Percentiles rank a stretch among this genome's conserved stretches.
Evolutionary conservation across 768 basidiomycete genomes (phyloP).

Genomic region (Amanita jacksonii): DNA sequence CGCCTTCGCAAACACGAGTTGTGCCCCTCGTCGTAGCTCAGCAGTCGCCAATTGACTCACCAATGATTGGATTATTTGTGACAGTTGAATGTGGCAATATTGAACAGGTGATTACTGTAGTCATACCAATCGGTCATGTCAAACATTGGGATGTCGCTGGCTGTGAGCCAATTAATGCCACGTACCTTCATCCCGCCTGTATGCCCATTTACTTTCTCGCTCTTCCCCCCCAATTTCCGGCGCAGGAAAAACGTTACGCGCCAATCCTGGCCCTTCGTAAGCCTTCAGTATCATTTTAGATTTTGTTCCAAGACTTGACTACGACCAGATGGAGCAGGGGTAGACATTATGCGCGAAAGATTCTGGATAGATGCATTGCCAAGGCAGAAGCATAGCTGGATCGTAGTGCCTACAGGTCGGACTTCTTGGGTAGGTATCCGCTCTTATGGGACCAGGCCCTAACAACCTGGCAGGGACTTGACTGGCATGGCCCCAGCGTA

Average conservation of each 20-base stretch:
- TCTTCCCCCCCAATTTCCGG: constrained; percentile 41
- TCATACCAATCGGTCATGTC: constrained; percentile 37
- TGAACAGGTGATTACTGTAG: constrained; percentile 14
- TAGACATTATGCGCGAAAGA: constrained; percentile 44
- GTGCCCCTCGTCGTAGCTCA: constrained; percentile 45
- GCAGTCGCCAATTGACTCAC: constrained; percentile 22
- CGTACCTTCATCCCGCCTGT: constrained; percentile 47
- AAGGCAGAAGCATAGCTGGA: constrained; percentile 55
- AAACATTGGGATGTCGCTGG: constrained; percentile 27
- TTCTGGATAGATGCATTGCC: constrained; percentile 63
- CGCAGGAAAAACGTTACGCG: constrained; percentile 23
- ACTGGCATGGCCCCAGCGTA: constrained; percentile 86
- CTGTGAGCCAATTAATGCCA: constrained; percentile 35
- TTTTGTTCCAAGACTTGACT: background rate
- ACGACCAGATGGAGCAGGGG: constrained; percentile 74
- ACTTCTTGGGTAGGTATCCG: constrained; percentile 64
- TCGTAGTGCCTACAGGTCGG: constrained; percentile 71
- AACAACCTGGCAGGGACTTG: constrained; percentile 51
- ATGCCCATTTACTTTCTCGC: constrained; percentile 50
- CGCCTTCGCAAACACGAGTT: constrained; percentile 53
- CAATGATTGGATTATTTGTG: constrained; percentile 29
- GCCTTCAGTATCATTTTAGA: constrained; percentile 11
- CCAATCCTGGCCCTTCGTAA: constrained; percentile 59
- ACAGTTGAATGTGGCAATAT: constrained; percentile 22
- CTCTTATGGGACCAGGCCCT: constrained; percentile 1